Conservation (phyloP, 108 stramenopile genomes). For the Parietichytrium sp. region DNA sequence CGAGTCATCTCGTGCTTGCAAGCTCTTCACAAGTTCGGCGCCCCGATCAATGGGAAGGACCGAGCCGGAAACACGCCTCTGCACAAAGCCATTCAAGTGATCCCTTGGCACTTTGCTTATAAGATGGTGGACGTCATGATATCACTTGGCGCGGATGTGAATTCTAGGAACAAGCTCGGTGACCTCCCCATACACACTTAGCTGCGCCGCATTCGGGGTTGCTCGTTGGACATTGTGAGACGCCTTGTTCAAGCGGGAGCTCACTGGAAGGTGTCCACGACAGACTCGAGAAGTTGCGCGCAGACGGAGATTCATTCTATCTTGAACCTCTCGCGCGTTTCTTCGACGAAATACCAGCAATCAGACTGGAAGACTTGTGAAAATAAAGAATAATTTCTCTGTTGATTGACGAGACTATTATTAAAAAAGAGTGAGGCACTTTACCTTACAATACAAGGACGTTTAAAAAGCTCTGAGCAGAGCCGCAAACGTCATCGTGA, state of each 20-base stretch:
- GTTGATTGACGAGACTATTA: no score
- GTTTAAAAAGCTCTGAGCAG: no score
- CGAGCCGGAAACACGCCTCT: conserved; percentile 3
- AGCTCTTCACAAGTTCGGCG: not conserved
- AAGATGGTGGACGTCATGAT: not conserved
- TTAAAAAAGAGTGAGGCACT: no score
- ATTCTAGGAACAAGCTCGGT: not conserved
- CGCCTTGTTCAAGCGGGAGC: not conserved
- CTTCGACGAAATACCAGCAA: no score
- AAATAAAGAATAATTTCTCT: no score
- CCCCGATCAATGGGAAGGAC: not conserved
- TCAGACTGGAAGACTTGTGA: no score
- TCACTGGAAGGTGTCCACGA: no score
- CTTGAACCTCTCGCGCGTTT: no score
- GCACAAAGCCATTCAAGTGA: conserved; percentile 27
- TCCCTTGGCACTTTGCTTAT: not conserved
- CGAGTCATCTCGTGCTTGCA: not conserved
- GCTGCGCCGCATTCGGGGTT: not conserved
- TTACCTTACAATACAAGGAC: no score
- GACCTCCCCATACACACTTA: conserved; percentile 20
- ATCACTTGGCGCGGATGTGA: not conserved
- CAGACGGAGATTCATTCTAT: no score
- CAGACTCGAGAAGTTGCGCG: no score
- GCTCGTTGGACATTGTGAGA: not conserved
- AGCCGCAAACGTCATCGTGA: no score